Base-by-base conservation (phyloP, 306 rosid genomes). In the Astragalus glycyphyllos region DNA sequence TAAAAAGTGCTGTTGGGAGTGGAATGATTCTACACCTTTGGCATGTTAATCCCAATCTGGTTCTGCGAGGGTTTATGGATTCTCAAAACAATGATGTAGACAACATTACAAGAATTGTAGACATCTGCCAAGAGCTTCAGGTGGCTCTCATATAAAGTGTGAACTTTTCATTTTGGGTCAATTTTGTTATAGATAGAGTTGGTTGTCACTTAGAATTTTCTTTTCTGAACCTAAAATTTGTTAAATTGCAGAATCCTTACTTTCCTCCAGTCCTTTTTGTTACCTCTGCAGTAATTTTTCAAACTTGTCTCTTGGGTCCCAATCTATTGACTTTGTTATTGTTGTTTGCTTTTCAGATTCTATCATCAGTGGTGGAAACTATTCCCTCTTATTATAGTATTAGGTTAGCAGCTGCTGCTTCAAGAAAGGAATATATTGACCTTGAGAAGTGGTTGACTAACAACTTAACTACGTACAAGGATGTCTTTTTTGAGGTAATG, bases 361-460 rank as follows among this genome's bases (percentile, higher is more conserved):
- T 95, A 32, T 73, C 86, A 57, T 67, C 90, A 2, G 83, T 91
- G 48, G 64, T 91, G 69, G 97, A 91, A 53, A 74, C 82, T 77
- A 71, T 85, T 67, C 97, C 99, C 77, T 84, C 83, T 79, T 69
- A 88, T 66, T 85, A 80, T 71, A 65, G 96, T 70, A 84, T 95
- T 76, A 89, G 88, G 83, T 77, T 95, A 81, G 99, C 97, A 6
- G 86, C 96, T 73, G 82, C 87, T 75, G 99, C 99, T 73, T 88
- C 89, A 15, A 82, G 86, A 73, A 89, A 88, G 85, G 96, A 89
- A 74, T 81, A 71, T 79, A 49, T 91, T 73, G 97, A 95, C 77
- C 92, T 95, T 29, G 97, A 89, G 87, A 87, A 86, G 81, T 95
- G 99, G 99, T 65, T 91, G 87, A 81, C 74, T 75, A 79, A 68